Percentiles rank a stretch among this genome's conserved stretches.
Evolutionary conservation across 2,329 filamentous ascomycete species (phyloP).

Genomic region (Neonectria punicea): DNA sequence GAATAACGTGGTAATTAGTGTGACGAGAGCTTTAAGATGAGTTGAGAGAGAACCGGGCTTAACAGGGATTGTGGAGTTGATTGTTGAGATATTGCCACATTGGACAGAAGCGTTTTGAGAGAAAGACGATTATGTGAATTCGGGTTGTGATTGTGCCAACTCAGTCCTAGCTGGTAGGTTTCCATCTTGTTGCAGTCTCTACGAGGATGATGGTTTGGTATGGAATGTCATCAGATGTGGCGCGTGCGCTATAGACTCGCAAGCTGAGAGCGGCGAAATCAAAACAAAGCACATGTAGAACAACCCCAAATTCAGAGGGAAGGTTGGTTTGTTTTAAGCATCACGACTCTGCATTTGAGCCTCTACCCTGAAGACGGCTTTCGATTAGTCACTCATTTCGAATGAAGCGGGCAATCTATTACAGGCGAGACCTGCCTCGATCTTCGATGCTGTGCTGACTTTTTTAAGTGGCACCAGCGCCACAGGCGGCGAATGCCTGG

Average conservation of each 20-base stretch:
- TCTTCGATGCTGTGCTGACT: neutral
- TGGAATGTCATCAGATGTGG: neutral
- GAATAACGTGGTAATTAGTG: slow-evolving; percentile 1
- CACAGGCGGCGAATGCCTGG: slow-evolving; percentile 12
- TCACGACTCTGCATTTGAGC: neutral
- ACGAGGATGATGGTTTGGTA: neutral
- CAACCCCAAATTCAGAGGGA: neutral
- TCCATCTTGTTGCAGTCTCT: neutral
- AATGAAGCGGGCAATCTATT: neutral
- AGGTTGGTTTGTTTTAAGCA: neutral
- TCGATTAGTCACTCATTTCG: too few species aligned
- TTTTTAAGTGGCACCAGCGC: slow-evolving; percentile 11
- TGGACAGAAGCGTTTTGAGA: neutral
- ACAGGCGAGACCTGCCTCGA: neutral
- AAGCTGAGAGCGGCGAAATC: neutral
- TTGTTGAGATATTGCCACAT: neutral
- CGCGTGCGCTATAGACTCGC: neutral
- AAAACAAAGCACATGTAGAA: neutral
- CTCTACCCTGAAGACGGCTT: neutral
- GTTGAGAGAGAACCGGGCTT: neutral
- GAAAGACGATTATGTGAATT: neutral
- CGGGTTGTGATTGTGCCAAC: neutral
- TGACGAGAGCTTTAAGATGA: slow-evolving; percentile 4
- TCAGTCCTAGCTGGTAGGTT: neutral
- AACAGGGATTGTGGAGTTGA: neutral